Conservation (phyloP, 768 basidiomycete genomes). For the Boletus insuetus region DNA sequence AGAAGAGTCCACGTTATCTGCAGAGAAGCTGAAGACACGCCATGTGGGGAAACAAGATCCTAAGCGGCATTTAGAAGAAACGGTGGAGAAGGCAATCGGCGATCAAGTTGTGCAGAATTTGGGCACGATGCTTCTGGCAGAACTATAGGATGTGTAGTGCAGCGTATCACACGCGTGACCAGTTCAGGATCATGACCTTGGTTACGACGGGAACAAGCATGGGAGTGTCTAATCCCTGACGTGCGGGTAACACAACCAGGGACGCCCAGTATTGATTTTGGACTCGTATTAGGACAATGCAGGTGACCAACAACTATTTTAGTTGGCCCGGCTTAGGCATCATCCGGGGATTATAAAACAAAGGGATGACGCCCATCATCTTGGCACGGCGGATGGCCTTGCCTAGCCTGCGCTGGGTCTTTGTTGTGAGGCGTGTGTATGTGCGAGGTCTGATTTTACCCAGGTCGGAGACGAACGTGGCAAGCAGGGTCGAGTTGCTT, state of each 20-base stretch:
- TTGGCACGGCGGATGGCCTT: conserved; percentile 88
- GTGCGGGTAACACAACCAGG: conserved; percentile 7
- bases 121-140: conserved; percentile 91
- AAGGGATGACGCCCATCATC: conserved; percentile 85
- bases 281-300: not conserved
- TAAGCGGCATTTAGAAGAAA: conserved; percentile 95
- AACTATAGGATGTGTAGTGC: conserved; percentile 51
- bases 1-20: conserved; percentile 93
- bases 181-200: not conserved
- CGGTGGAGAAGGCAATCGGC: conserved; percentile 97
- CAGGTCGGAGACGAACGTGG: conserved; percentile 65
- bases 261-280: not conserved
- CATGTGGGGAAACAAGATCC: conserved; percentile 98
- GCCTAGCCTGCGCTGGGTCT: conserved; percentile 72
- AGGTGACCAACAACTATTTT: not conserved
- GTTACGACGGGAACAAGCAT: not conserved
- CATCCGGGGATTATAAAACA: conserved; percentile 32
- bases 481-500: conserved; percentile 57
- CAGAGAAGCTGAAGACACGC: conserved; percentile 93
- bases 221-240: not conserved
- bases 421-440: conserved; percentile 69
- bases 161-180: not conserved
- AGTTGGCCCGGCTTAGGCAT: conserved; percentile 20
- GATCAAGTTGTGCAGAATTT: conserved; percentile 95
- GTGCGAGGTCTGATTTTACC: conserved; percentile 75